Evolutionary conservation across 306 rosid species (phyloP), one percentile per base, ranked within the genome.

Genomic region (Prunus mira): DNA sequence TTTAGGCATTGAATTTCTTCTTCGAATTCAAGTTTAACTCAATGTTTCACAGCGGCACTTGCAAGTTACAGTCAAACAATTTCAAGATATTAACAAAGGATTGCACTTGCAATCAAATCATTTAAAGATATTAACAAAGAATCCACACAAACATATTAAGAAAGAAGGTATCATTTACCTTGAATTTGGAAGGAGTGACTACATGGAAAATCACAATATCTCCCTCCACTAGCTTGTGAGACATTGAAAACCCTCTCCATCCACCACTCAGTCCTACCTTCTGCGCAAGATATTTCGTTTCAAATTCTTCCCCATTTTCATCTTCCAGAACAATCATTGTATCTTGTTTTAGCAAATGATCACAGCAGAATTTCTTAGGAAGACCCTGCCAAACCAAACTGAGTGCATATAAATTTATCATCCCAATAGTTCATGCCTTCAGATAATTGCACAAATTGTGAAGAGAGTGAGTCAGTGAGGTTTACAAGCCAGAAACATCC

Each of bases 401-500:
- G 25, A 38, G 27, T 18, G 45, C 73, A 28, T 69, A 38, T 57
- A 19, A 50, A 20, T 64, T 19, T 32, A 41, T 38, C 65, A 61
- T 47, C 45, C 15, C 22, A 46, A 9, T 67, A 24, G 25, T 28
- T 15, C 61, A 17, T 9, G n/a, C 34, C 61, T 79, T 65, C 12
- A 38, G 24, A 62, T 3, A 64, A 7, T 51, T 45, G 13, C 47
- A 38, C 60, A 52, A 65, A 47, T 2, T 52, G 24, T 6, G 30
- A 65, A 27, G 57, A 47, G 28, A 50, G 18, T 64, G 47, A 30
- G 69, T 47, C 30, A 77, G 52, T 41, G 45, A 74, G 46, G 56
- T 8, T 67, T 80, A 84, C 92, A 75, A 86, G 84, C 88, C 92
- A 88, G 81, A 82, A 86, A 19, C 90, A 86, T 17, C 65, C 27